Evolutionary conservation across 305 asterid species (phyloP).

Genomic region (Solanum hybrid): DNA sequence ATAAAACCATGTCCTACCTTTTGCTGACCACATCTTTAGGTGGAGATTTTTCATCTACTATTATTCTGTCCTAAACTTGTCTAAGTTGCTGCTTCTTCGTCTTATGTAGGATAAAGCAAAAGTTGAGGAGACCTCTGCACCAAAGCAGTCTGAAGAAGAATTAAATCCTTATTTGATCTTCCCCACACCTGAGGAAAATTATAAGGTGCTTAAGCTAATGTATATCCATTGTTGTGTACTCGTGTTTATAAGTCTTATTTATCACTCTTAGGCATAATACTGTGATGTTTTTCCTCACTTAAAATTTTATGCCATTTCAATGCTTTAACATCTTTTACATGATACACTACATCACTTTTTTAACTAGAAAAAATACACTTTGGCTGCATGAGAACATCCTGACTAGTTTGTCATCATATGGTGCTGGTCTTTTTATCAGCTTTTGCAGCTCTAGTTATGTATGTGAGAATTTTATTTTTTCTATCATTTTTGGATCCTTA

Average conservation of each 20-base stretch:
- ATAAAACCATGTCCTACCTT: background rate
- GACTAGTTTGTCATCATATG: too few relatives aligned
- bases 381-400: too few relatives aligned
- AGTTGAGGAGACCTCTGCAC: constrained; percentile 46
- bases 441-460: too few relatives aligned
- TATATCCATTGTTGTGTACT: background rate
- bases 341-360: background rate
- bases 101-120: constrained; percentile 46
- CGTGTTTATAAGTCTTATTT: background rate
- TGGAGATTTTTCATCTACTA: background rate
- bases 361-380: background rate
- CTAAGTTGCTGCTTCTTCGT: background rate
- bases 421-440: too few relatives aligned
- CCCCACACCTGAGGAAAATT: constrained; percentile 79
- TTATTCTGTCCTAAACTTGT: background rate
- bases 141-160: constrained; percentile 71
- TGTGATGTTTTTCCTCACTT: background rate
- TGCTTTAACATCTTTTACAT: background rate
- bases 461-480: too few relatives aligned
- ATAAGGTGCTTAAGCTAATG: constrained; percentile 38
- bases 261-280: background rate
- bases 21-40: background rate
- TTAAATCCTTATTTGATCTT: constrained; percentile 67
- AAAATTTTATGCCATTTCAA: background rate
- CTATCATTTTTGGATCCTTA: too few relatives aligned